Percentiles rank a stretch among this genome's conserved stretches.
Evolutionary conservation across 2,329 filamentous ascomycete species (phyloP).

Genomic region (Colletotrichum karsti): DNA sequence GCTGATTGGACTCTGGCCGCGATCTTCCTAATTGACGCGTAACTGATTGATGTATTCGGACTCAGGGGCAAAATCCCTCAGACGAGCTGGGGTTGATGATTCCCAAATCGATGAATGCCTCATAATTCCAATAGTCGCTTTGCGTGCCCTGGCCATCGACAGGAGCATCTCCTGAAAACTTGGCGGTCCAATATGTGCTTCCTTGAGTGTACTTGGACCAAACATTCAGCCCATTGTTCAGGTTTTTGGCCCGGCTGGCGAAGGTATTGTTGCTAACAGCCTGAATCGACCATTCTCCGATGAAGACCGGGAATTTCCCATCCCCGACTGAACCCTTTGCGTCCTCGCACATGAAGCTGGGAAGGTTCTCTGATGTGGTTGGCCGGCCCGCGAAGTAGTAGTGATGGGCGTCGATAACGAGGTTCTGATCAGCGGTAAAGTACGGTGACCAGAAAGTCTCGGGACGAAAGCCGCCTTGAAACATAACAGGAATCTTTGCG

Average conservation of each 20-base stretch:
- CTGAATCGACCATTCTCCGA: conserved; percentile 4
- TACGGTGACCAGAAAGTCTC: neutral
- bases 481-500: neutral
- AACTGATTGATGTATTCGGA: neutral
- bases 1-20: neutral
- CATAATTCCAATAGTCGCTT: conserved; percentile 14
- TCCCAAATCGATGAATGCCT: neutral
- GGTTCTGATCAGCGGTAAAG: neutral
- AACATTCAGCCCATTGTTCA: neutral
- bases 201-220: neutral
- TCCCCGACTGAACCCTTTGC: neutral
- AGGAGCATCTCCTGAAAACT: neutral
- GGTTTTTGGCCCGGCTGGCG: neutral
- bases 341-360: neutral
- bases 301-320: neutral
- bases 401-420: neutral
- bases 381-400: neutral
- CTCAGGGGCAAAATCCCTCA: neutral
- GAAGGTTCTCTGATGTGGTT: neutral
- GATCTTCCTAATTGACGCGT: too few species aligned
- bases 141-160: neutral
- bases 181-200: neutral
- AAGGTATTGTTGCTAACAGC: neutral
- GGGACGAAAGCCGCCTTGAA: neutral
- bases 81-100: neutral